Conservation (phyloP, 2,329 filamentous ascomycete genomes). For the Pseudocercospora vitis region DNA sequence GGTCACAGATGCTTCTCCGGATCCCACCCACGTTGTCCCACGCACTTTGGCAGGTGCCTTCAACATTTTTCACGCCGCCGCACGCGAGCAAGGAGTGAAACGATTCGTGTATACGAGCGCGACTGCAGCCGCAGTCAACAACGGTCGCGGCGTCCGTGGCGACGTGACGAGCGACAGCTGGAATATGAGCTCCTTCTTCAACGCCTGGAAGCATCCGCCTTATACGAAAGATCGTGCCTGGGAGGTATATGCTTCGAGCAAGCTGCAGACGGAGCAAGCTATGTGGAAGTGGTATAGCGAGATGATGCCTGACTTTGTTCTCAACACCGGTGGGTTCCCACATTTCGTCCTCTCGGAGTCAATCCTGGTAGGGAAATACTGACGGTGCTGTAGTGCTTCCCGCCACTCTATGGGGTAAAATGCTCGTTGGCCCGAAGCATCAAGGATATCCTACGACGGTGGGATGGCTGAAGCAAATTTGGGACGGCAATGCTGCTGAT, state of each 20-base stretch:
- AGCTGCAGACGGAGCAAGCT: slow-evolving; percentile 46
- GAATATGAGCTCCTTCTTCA: slow-evolving; percentile 39
- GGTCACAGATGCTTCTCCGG: slow-evolving; percentile 40
- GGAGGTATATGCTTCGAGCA: slow-evolving; percentile 45
- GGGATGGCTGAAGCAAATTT: slow-evolving; percentile 13
- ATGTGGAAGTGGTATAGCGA: slow-evolving; percentile 47
- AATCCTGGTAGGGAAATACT: not conserved
- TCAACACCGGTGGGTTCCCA: slow-evolving; percentile 38
- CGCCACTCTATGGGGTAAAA: slow-evolving; percentile 14
- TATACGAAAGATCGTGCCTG: slow-evolving; percentile 26
- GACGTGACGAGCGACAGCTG: slow-evolving; percentile 39
- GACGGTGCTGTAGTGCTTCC: slow-evolving; percentile 17
- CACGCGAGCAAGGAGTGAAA: slow-evolving; percentile 44
- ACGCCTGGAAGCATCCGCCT: slow-evolving; percentile 37
- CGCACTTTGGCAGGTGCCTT: slow-evolving; percentile 38
- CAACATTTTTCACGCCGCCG: slow-evolving; percentile 45
- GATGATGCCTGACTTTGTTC: slow-evolving; percentile 43
- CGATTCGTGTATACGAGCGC: slow-evolving; percentile 47
- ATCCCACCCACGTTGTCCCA: slow-evolving; percentile 48
- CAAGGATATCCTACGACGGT: slow-evolving; percentile 10
- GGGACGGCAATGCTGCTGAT: slow-evolving; percentile 13
- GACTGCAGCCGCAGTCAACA: slow-evolving; percentile 37
- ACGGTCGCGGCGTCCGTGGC: slow-evolving; percentile 35
- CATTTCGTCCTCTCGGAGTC: not conserved
- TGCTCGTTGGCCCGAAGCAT: slow-evolving; percentile 5